A percentile compares a stretch with the other conserved stretches of the same genome.
These are phyloP conservation scores for Porphyrellus sp. DNA, from an alignment of 1,284 basidiomycete genomes.

Conservation along the genomic window DNA sequence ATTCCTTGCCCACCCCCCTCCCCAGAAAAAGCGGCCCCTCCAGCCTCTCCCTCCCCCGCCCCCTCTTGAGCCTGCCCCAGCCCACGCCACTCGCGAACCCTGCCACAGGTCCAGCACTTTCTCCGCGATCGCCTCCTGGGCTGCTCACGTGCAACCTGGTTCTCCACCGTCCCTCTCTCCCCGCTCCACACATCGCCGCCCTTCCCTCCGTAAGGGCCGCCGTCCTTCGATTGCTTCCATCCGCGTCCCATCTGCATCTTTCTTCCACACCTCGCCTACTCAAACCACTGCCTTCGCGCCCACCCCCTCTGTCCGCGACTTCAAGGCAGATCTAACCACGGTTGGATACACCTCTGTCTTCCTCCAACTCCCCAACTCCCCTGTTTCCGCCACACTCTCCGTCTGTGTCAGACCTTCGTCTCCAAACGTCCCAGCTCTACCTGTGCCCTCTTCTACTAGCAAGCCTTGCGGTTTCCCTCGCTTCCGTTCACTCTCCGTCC, in stretches of 20 bases:
- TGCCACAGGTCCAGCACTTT: slow-evolving; percentile 39
- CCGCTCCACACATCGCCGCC: slow-evolving; percentile 42
- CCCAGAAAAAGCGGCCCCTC: slow-evolving; percentile 33
- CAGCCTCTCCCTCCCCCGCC: slow-evolving; percentile 23
- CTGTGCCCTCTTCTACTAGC: slow-evolving; percentile 13
- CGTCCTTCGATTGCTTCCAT: slow-evolving; percentile 36
- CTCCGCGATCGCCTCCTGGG: slow-evolving; percentile 52
- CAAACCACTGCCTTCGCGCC: slow-evolving; percentile 37
- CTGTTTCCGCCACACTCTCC: slow-evolving; percentile 38
- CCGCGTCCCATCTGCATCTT: slow-evolving; percentile 41
- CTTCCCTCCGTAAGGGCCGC: slow-evolving; percentile 35
- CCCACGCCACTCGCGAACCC: background rate
- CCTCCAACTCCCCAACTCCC: slow-evolving; percentile 53
- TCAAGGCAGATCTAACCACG: slow-evolving; percentile 50
- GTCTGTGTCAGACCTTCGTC: slow-evolving; percentile 21
- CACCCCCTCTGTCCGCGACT: slow-evolving; percentile 42
- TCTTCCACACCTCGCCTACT: slow-evolving; percentile 42
- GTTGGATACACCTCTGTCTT: slow-evolving; percentile 66
- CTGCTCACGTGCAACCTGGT: slow-evolving; percentile 60
- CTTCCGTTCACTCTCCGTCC: slow-evolving; percentile 46
- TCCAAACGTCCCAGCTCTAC: slow-evolving; percentile 6
- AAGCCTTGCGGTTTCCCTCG: slow-evolving; percentile 32
- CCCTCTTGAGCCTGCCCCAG: slow-evolving; percentile 6
- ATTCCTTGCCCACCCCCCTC: slow-evolving; percentile 44
- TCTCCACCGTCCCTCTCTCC: slow-evolving; percentile 56